A percentile compares a stretch with the other conserved stretches of the same genome.
Conservation (phyloP, 108 stramenopile genomes). For the Nannochloropsis gaditana region DNA sequence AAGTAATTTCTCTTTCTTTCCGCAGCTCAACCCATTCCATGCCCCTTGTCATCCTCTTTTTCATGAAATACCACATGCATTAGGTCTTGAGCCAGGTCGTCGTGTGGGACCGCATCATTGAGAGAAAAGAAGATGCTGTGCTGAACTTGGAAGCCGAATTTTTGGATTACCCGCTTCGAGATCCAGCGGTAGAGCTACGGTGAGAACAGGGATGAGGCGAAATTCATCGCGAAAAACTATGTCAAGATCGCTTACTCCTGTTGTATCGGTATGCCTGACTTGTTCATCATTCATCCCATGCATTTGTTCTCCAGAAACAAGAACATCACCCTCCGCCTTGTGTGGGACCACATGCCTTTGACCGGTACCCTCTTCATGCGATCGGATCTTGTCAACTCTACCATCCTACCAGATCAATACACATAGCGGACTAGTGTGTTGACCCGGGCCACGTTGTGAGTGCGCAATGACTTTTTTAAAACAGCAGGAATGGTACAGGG, state of each 20-base stretch:
- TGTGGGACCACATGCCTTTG: slow-evolving; percentile 98
- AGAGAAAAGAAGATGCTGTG: slow-evolving; percentile 63
- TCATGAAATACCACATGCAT: not conserved
- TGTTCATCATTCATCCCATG: not conserved
- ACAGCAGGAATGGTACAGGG: too few relatives aligned
- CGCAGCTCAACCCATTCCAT: not conserved
- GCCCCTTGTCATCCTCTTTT: not conserved
- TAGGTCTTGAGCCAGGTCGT: slow-evolving; percentile 76
- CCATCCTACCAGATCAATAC: not conserved
- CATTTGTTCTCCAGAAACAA: slow-evolving; percentile 41
- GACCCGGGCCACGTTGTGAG: too few relatives aligned
- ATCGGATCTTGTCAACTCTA: not conserved
- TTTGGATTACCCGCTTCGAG: slow-evolving; percentile 92
- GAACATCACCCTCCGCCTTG: slow-evolving; percentile 71
- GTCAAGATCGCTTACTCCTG: not conserved
- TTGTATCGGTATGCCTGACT: slow-evolving; percentile 22
- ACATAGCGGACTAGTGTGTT: not conserved
- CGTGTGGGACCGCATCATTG: slow-evolving; percentile 92
- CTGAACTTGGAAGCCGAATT: slow-evolving; percentile 71
- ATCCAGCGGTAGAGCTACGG: slow-evolving; percentile 76
- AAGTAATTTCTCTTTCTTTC: not conserved
- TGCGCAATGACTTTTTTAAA: too few relatives aligned
- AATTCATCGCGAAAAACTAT: not conserved
- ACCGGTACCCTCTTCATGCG: slow-evolving; percentile 60
- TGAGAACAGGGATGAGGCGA: not conserved